Conservation (phyloP, 805 yeast species). For the Wickerhamomyces sydowiorum region DNA sequence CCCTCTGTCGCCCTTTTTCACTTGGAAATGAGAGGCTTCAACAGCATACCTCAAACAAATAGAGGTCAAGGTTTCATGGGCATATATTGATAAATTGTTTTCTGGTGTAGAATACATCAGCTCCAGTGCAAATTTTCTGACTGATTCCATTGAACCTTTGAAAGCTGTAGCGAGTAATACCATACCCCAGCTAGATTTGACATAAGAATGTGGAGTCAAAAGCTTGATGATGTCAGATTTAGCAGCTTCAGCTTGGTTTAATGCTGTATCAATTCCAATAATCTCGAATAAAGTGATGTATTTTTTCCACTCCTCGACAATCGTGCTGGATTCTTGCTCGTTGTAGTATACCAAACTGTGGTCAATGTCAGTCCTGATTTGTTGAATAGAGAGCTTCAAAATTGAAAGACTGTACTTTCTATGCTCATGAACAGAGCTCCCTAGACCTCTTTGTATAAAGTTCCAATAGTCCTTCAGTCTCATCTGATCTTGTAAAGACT, state of each 20-base stretch:
- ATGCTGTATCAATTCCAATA: slow-evolving; percentile 75
- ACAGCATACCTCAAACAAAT: slow-evolving; percentile 53
- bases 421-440: slow-evolving; percentile 54
- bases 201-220: slow-evolving; percentile 40
- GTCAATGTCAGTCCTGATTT: slow-evolving; percentile 28
- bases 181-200: slow-evolving; percentile 69
- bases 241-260: slow-evolving; percentile 83
- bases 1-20: slow-evolving; percentile 26
- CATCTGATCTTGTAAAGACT: neutral
- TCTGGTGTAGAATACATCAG: slow-evolving; percentile 48
- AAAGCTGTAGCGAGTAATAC: slow-evolving; percentile 72
- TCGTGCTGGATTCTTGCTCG: slow-evolving; percentile 11
- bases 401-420: slow-evolving; percentile 66
- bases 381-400: slow-evolving; percentile 52
- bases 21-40: slow-evolving; percentile 57
- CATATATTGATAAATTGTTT: slow-evolving; percentile 40
- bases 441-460: slow-evolving; percentile 48
- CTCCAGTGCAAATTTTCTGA: slow-evolving; percentile 55
- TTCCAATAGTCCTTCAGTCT: slow-evolving; percentile 44
- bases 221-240: slow-evolving; percentile 51
- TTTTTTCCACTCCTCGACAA: slow-evolving; percentile 59
- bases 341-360: slow-evolving; percentile 19
- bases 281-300: slow-evolving; percentile 74
- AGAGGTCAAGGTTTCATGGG: slow-evolving; percentile 35
- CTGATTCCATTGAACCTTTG: slow-evolving; percentile 71